Conservation (phyloP, 805 yeast genomes). For the Cyberlindnera galapagoensis region DNA sequence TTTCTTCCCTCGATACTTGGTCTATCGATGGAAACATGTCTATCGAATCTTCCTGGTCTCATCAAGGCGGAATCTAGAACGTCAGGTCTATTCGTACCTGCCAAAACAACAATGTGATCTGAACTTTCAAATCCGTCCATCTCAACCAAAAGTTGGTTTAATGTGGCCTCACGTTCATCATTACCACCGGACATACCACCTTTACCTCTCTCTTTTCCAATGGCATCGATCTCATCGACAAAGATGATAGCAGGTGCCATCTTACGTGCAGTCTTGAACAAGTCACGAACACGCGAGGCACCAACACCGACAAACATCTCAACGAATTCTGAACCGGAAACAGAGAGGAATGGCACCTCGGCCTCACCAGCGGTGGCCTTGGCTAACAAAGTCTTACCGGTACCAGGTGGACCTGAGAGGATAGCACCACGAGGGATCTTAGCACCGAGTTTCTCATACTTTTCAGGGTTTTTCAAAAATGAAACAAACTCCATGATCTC, state of each 20-base stretch:
- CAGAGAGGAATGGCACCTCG: constrained; percentile 86
- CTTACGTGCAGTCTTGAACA: constrained; percentile 83
- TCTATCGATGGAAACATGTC: constrained; percentile 78
- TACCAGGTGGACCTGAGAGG: constrained; percentile 93
- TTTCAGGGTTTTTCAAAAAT: constrained; percentile 76
- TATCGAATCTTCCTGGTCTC: constrained; percentile 93
- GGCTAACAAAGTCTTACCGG: constrained; percentile 90
- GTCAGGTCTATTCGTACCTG: constrained; percentile 93
- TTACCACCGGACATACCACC: constrained; percentile 74
- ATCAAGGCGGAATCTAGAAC: constrained; percentile 82
- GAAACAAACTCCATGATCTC: constrained; percentile 95
- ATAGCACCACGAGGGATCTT: constrained; percentile 95
- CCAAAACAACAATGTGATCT: constrained; percentile 88
- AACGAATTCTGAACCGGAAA: constrained; percentile 92
- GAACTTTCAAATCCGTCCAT: constrained; percentile 91
- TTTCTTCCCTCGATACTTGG: constrained; percentile 90
- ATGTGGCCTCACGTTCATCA: constrained; percentile 90
- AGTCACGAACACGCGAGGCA: constrained; percentile 89
- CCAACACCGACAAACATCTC: constrained; percentile 98
- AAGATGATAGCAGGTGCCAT: constrained; percentile 88
- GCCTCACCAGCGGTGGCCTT: constrained; percentile 98
- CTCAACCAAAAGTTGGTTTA: constrained; percentile 87
- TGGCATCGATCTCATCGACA: constrained; percentile 94
- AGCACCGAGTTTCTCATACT: constrained; percentile 85
- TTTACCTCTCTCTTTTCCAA: constrained; percentile 78